Conservation (phyloP, 352 stramenopile species). For the Phytopythium cucurbitacearum region DNA sequence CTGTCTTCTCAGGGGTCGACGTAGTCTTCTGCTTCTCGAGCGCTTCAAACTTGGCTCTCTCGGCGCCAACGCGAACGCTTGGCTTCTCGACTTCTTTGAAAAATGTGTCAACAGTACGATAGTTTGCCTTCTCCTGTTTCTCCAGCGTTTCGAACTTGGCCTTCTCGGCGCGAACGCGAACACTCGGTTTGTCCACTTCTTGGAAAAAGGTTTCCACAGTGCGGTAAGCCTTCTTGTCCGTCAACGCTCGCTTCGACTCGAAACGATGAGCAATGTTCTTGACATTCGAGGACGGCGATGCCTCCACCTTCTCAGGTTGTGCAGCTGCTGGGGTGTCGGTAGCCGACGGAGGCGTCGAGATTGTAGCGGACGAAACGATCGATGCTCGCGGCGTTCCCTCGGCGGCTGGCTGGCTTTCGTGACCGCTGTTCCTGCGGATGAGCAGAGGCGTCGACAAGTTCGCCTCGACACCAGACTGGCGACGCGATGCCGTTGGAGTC, state of each 20-base stretch:
- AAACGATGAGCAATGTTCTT: conserved; percentile 55
- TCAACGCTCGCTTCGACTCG: conserved; percentile 55
- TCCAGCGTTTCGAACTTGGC: conserved; percentile 34
- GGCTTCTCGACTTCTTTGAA: conserved; percentile 39
- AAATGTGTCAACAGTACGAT: conserved; percentile 44
- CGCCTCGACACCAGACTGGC: no score
- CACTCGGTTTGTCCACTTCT: conserved; percentile 27
- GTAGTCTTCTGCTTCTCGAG: conserved; percentile 30
- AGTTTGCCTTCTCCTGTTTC: conserved; percentile 10
- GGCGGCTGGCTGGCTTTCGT: neutral
- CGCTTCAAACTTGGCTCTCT: conserved; percentile 50
- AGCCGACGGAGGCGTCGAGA: conserved; percentile 2
- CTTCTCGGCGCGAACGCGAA: conserved; percentile 33
- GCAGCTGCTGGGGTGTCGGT: conserved; percentile 9
- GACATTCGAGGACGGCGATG: conserved; percentile 14
- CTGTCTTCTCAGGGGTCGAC: no score
- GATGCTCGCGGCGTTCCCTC: no score
- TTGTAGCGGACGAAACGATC: neutral
- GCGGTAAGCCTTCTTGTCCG: conserved; percentile 20
- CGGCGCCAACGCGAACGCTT: conserved; percentile 36
- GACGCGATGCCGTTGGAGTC: no score
- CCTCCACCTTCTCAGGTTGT: conserved; percentile 1
- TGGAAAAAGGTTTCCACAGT: conserved; percentile 35
- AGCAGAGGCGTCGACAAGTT: neutral
- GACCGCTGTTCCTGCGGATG: conserved; percentile 2